These are phyloP conservation scores for Penicillium freii DNA, from an alignment of 2,329 filamentous ascomycete genomes.

Conservation along the genomic window DNA sequence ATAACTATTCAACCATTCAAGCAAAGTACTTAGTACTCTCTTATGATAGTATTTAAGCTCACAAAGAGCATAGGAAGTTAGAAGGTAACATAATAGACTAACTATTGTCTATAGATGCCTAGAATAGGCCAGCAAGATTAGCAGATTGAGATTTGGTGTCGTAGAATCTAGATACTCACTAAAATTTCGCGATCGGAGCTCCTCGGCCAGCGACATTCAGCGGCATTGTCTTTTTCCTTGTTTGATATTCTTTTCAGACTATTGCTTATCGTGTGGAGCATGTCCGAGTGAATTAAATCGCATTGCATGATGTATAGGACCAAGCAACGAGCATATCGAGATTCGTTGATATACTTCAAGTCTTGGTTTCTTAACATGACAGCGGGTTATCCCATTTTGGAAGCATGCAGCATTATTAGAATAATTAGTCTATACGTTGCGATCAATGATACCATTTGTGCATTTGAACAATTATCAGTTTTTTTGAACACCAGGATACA, in stretches of 20 bases:
- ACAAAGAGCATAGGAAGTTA: no score
- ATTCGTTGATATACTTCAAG: neutral
- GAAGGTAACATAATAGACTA: no score
- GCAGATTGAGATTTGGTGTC: no score
- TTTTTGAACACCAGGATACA: neutral
- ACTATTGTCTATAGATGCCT: no score
- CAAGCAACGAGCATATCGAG: neutral
- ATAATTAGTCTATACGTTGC: constrained; percentile 11
- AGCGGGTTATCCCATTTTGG: constrained; percentile 3
- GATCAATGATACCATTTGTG: constrained; percentile 27
- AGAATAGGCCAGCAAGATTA: no score
- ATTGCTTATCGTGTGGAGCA: neutral
- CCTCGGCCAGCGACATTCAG: neutral
- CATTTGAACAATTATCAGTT: neutral
- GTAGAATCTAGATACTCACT: no score
- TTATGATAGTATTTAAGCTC: no score
- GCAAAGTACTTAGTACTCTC: no score
- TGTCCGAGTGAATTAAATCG: neutral
- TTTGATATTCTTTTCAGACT: neutral
- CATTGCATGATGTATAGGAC: neutral
- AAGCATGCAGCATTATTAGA: constrained; percentile 14
- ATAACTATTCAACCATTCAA: no score
- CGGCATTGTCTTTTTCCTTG: neutral
- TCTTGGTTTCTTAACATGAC: neutral
- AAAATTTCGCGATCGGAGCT: no score